A percentile compares a stretch with the other conserved stretches of the same genome.
Evolutionary conservation across 2,329 filamentous ascomycete genomes (phyloP).

Genomic region (Geosmithia flava): DNA sequence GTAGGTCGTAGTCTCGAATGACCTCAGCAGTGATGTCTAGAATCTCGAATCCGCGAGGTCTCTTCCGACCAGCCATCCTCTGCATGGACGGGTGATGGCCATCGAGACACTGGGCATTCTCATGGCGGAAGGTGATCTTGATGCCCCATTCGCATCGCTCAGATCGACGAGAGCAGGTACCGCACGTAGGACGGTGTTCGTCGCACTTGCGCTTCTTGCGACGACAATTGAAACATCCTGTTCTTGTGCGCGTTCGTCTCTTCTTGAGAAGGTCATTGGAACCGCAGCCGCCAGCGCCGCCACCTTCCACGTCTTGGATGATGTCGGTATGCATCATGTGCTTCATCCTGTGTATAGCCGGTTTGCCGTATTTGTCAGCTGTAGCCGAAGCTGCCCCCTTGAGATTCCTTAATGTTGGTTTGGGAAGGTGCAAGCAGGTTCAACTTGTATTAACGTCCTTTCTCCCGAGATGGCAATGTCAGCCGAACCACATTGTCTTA

Average conservation of each 20-base stretch:
- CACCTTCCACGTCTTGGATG: not conserved
- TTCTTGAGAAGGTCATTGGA: not conserved
- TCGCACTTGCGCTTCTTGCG: constrained; percentile 10
- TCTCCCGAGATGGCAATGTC: not conserved
- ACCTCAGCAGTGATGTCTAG: constrained; percentile 22
- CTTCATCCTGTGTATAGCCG: not conserved
- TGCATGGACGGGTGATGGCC: constrained; percentile 19
- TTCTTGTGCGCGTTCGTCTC: not conserved
- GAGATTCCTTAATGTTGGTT: not conserved
- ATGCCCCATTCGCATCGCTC: constrained; percentile 23
- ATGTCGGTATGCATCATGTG: not conserved
- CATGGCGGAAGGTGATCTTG: constrained; percentile 21
- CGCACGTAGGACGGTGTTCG: constrained; percentile 19
- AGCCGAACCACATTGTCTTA: not conserved
- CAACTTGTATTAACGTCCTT: not conserved
- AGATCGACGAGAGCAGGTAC: constrained; percentile 16
- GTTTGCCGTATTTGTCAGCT: not conserved
- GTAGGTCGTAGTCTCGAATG: constrained; percentile 19
- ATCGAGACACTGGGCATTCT: constrained; percentile 20
- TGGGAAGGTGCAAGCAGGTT: not conserved
- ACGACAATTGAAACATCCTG: constrained; percentile 5
- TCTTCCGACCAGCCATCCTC: constrained; percentile 5
- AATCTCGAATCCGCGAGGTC: constrained; percentile 19
- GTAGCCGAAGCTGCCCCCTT: not conserved
- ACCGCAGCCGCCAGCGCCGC: not conserved